These are phyloP conservation scores for Acer saccharum DNA, from an alignment of 345 rosid genomes.

Conservation along the genomic window DNA sequence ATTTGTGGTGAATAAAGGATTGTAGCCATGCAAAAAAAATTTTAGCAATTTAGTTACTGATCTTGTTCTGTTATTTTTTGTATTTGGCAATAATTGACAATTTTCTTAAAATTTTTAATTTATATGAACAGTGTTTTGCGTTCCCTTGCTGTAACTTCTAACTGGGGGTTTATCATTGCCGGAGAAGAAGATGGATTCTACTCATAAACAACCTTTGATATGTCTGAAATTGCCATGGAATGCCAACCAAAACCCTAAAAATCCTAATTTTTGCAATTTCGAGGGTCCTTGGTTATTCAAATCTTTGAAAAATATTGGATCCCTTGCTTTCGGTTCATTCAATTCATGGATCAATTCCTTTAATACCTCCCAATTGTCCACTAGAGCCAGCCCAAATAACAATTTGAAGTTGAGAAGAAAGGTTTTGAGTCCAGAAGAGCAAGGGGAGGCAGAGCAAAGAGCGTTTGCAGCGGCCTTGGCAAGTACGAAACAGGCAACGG, in stretches of 20 bases:
- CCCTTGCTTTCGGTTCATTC: slow-evolving; percentile 57
- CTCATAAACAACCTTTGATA: slow-evolving; percentile 45
- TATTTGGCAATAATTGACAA: not conserved
- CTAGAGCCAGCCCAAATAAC: slow-evolving; percentile 17
- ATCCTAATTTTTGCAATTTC: slow-evolving; percentile 45
- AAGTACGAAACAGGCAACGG: slow-evolving; percentile 73
- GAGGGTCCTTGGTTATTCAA: slow-evolving; percentile 78
- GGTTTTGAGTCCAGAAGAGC: slow-evolving; percentile 53
- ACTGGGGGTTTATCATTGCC: not conserved
- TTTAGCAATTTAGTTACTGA: not conserved
- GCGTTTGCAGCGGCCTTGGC: slow-evolving; percentile 85
- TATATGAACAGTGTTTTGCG: not conserved
- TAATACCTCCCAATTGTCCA: slow-evolving; percentile 26
- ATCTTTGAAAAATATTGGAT: slow-evolving; percentile 64
- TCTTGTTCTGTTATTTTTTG: not conserved
- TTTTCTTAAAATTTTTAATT: not conserved
- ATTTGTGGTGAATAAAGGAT: not conserved
- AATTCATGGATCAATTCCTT: slow-evolving; percentile 34
- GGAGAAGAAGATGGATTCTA: slow-evolving; percentile 32
- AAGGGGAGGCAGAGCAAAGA: slow-evolving; percentile 89
- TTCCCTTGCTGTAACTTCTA: not conserved
- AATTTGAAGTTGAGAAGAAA: slow-evolving; percentile 34
- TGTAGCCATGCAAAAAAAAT: not conserved
- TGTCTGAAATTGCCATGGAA: slow-evolving; percentile 92
- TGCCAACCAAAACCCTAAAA: slow-evolving; percentile 35